Evolutionary conservation across 441 rosid genomes (phyloP).

Genomic region (Adansonia gregorii): DNA sequence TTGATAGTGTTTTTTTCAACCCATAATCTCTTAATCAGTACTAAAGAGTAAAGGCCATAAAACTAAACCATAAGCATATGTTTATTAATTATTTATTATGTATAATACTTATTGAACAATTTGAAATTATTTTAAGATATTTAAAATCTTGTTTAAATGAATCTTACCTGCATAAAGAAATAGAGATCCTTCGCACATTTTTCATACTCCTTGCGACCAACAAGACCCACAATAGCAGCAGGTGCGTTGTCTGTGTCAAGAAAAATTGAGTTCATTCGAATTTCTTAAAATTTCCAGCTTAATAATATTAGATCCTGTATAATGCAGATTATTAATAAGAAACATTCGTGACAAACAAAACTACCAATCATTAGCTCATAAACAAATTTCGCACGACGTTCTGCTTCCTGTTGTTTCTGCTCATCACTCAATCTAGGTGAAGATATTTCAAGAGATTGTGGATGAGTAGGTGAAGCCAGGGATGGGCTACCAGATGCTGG

Average conservation of each 20-base stretch:
- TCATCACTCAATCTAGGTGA: conserved; percentile 52
- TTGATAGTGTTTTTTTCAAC: no score
- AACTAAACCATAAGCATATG: no score
- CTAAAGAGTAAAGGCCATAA: no score
- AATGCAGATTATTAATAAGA: conserved; percentile 13
- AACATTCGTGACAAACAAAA: conserved; percentile 3
- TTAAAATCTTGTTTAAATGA: no score
- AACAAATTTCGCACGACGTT: conserved; percentile 86
- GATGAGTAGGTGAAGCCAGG: conserved; percentile 33
- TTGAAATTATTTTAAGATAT: no score
- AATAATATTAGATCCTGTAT: neutral
- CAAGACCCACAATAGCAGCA: conserved; percentile 76
- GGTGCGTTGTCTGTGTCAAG: conserved; percentile 83
- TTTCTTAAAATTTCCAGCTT: conserved; percentile 10
- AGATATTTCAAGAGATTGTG: conserved; percentile 37
- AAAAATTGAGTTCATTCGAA: conserved; percentile 15
- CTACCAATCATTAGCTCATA: conserved; percentile 94
- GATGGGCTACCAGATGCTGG: conserved; percentile 43
- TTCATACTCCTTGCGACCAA: conserved; percentile 93
- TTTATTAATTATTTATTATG: no score
- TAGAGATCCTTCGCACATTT: conserved; percentile 92
- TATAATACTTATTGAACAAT: no score
- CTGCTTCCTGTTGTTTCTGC: conserved; percentile 72
- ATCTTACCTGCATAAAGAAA: conserved; percentile 87
- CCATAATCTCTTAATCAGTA: no score